Evolutionary conservation across 2,329 filamentous ascomycete genomes (phyloP).

Genomic region (Arthrobotrys sphaeroides): DNA sequence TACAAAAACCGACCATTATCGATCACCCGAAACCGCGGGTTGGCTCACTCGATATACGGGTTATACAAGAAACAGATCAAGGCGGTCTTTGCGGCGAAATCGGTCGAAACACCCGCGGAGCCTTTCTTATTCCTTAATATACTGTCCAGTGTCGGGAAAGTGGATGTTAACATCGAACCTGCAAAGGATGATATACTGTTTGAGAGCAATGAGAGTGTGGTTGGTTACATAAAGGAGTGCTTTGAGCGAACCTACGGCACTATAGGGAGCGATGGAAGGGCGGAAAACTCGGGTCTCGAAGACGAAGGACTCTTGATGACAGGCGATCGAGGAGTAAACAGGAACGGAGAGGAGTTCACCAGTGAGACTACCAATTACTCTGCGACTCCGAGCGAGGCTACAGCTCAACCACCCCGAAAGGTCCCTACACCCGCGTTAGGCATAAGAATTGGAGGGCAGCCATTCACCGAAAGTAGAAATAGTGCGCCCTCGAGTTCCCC

Average conservation of each 20-base stretch:
- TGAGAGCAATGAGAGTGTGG: constrained; percentile 60
- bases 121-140: constrained; percentile 66
- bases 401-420: background rate
- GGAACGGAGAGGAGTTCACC: constrained; percentile 3
- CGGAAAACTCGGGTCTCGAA: background rate
- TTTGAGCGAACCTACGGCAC: constrained; percentile 21
- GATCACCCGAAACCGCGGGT: constrained; percentile 5
- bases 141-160: constrained; percentile 63
- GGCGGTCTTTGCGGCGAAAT: constrained; percentile 8
- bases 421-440: background rate
- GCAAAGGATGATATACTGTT: constrained; percentile 68
- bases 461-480: background rate
- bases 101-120: constrained; percentile 60
- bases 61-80: constrained; percentile 39
- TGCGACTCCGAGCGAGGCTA: constrained; percentile 10
- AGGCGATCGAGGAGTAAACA: background rate
- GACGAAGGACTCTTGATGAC: background rate
- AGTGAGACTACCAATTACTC: constrained; percentile 32
- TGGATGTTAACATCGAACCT: constrained; percentile 67
- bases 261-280: background rate
- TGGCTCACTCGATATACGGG: constrained; percentile 43
- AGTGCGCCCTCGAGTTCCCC: constrained; percentile 12
- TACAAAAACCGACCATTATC: constrained; percentile 45
- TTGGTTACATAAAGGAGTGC: background rate
- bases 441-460: background rate